Conservation (phyloP, 306 rosid genomes). For the Trichosanthes cucumerina region DNA sequence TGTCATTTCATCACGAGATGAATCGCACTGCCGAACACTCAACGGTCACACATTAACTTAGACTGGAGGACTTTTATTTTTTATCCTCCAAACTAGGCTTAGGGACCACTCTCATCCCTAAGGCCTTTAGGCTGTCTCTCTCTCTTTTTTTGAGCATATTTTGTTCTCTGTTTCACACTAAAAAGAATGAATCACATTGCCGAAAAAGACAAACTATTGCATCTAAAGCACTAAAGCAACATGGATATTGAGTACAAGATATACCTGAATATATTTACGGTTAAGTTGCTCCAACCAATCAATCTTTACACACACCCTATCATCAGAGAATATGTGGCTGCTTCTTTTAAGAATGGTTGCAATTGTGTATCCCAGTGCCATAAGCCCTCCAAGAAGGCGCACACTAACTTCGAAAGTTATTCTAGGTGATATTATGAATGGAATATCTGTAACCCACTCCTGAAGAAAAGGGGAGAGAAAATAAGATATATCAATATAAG, state of each 20-base stretch:
- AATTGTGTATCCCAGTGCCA: constrained; percentile 98
- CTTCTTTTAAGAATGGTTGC: constrained; percentile 89
- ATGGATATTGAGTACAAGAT: not conserved
- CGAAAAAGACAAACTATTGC: not conserved
- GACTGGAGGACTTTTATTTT: not conserved
- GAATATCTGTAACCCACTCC: constrained; percentile 99
- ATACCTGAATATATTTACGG: constrained; percentile 88
- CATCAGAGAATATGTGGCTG: constrained; percentile 72
- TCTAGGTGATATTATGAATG: constrained; percentile 96
- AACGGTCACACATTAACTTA: not conserved
- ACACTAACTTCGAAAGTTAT: constrained; percentile 96
- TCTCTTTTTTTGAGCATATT: too few relatives aligned
- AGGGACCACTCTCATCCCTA: not conserved
- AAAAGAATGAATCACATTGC: not conserved
- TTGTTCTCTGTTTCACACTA: too few relatives aligned
- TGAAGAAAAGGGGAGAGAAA: constrained; percentile 23
- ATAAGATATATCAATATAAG: not conserved
- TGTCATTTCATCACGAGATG: not conserved
- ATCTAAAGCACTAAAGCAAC: not conserved
- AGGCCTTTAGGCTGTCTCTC: not conserved
- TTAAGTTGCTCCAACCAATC: constrained; percentile 97
- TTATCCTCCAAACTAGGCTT: not conserved
- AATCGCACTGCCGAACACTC: not conserved
- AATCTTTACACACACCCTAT: constrained; percentile 69
- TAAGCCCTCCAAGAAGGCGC: constrained; percentile 98